phyloP scores from a whole-genome alignment of 2,329 filamentous ascomycete species.

The Phyllosticta citriasiana region DNA sequence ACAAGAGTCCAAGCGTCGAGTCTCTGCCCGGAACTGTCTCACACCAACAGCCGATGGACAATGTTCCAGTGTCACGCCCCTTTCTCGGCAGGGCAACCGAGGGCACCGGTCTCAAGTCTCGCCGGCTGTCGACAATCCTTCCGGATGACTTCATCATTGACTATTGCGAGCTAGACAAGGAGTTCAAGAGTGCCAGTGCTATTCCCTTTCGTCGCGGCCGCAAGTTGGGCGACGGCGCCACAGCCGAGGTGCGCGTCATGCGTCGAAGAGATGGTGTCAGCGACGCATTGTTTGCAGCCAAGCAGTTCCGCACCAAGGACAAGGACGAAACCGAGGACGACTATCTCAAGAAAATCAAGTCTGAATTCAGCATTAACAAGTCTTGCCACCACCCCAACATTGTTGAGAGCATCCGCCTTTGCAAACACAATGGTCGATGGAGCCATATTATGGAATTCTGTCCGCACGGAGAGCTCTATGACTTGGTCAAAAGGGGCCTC shows the following conservation, averaged over 20 bases:
- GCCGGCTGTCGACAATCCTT: constrained; percentile 64
- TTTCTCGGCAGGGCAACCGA: constrained; percentile 41
- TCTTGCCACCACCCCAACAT: constrained; percentile 80
- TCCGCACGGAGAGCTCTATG: constrained; percentile 68
- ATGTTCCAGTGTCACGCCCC: constrained; percentile 36
- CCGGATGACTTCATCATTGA: constrained; percentile 67
- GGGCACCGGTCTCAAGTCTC: constrained; percentile 66
- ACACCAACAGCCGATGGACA: constrained; percentile 12
- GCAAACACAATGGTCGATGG: constrained; percentile 63
- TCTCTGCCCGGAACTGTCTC: constrained; percentile 17
- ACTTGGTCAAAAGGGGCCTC: constrained; percentile 53
- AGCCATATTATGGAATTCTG: constrained; percentile 94
- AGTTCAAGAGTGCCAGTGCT: constrained; percentile 58
- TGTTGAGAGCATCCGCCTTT: constrained; percentile 68
- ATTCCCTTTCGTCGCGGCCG: constrained; percentile 64
- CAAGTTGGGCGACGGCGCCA: constrained; percentile 71
- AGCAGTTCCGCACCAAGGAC: constrained; percentile 71
- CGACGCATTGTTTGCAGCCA: constrained; percentile 67
- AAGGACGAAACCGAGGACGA: constrained; percentile 60
- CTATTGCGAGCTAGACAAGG: constrained; percentile 55
- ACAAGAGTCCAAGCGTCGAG: constrained; percentile 28
- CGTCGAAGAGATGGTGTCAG: constrained; percentile 46
- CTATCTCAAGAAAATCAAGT: constrained; percentile 83
- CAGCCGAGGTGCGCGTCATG: constrained; percentile 76
- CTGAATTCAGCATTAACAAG: constrained; percentile 80